Conservation (phyloP, 2,329 filamentous ascomycete genomes). For the Aaosphaeria arxii region DNA sequence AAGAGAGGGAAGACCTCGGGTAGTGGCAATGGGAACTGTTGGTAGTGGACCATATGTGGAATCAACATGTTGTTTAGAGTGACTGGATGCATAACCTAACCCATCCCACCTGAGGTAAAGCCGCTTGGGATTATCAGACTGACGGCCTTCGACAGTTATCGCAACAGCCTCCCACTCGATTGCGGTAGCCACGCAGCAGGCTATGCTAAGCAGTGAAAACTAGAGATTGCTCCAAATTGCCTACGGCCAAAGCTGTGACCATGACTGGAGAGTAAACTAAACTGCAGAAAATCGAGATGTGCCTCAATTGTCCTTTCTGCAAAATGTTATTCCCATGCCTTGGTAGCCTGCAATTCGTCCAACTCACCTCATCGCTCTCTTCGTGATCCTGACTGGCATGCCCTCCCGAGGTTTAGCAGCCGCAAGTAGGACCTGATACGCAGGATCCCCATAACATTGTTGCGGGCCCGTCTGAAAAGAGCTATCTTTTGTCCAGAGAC, state of each 20-base stretch:
- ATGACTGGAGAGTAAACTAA: neutral
- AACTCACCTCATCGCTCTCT: slow-evolving; percentile 1
- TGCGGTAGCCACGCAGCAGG: neutral
- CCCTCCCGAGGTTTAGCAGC: slow-evolving; percentile 24
- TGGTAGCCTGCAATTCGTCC: too few species aligned
- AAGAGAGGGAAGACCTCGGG: too few species aligned
- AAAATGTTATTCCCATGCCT: neutral
- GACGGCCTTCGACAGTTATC: too few species aligned
- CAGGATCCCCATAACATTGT: slow-evolving; percentile 17
- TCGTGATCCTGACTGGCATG: slow-evolving; percentile 19
- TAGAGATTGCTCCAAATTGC: neutral
- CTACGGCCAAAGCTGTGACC: neutral
- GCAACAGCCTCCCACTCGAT: neutral
- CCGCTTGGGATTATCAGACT: too few species aligned
- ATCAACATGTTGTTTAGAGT: too few species aligned
- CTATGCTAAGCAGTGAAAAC: neutral
- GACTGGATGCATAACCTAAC: too few species aligned
- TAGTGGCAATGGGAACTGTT: too few species aligned
- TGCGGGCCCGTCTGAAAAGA: slow-evolving; percentile 12
- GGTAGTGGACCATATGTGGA: too few species aligned
- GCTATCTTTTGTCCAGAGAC: slow-evolving; percentile 14
- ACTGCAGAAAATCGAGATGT: neutral
- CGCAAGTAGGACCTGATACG: slow-evolving; percentile 24
- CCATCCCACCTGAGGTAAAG: too few species aligned
- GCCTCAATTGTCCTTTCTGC: neutral